Evolutionary conservation across 1,284 basidiomycete species (phyloP).

Genomic region (Boletellus deceptivus): DNA sequence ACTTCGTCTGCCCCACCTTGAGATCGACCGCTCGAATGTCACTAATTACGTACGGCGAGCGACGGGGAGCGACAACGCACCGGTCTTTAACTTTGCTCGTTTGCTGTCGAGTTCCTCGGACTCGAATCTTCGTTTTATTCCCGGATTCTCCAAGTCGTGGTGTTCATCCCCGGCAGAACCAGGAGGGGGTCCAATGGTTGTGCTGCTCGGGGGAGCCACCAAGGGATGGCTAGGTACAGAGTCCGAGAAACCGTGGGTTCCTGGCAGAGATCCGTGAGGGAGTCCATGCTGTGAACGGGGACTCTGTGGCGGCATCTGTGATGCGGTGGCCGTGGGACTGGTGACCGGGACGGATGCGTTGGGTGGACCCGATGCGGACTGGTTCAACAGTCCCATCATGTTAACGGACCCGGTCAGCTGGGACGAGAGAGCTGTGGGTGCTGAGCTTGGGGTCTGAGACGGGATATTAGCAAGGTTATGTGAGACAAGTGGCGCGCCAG

Average conservation of each 20-base stretch:
- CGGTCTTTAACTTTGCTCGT: slow-evolving; percentile 66
- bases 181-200: slow-evolving; percentile 10
- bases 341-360: slow-evolving; percentile 19
- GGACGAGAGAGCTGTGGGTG: slow-evolving; percentile 18
- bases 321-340: slow-evolving; percentile 33
- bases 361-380: slow-evolving; percentile 25
- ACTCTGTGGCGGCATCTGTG: slow-evolving; percentile 38
- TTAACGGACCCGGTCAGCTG: slow-evolving; percentile 22
- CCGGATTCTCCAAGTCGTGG: slow-evolving; percentile 48
- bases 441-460: slow-evolving; percentile 15
- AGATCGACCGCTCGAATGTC: slow-evolving; percentile 25
- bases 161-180: slow-evolving; percentile 16
- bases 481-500: slow-evolving; percentile 12
- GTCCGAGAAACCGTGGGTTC: slow-evolving; percentile 28
- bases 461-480: slow-evolving; percentile 18
- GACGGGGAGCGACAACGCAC: slow-evolving; percentile 36
- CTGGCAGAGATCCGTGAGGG: slow-evolving; percentile 25
- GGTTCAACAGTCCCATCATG: slow-evolving; percentile 32
- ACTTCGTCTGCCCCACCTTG: slow-evolving; percentile 43
- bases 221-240: slow-evolving; percentile 25
- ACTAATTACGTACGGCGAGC: slow-evolving; percentile 28
- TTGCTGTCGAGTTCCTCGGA: slow-evolving; percentile 65
- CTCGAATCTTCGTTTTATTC: slow-evolving; percentile 67
- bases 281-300: slow-evolving; percentile 38
- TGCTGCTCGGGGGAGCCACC: slow-evolving; percentile 9